A percentile compares a stretch with the other conserved stretches of the same genome.
Conservation (phyloP, 805 yeast species). For the Wickerhamiella australiensis region DNA sequence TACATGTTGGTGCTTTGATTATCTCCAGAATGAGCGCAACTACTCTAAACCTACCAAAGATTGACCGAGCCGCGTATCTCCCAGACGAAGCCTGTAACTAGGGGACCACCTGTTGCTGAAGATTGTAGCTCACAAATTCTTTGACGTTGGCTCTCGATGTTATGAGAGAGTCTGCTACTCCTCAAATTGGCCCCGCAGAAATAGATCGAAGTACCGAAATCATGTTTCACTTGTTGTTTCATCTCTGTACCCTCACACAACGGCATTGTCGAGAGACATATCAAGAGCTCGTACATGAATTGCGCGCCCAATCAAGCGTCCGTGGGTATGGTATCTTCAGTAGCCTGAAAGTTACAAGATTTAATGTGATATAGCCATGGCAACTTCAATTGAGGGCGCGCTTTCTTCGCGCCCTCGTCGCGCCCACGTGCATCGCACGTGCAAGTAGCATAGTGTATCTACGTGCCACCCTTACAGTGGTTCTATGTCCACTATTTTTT, state of each 20-base stretch:
- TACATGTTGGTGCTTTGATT: not conserved
- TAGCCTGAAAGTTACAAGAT: too few relatives aligned
- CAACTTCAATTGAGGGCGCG: not conserved
- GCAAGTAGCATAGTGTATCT: not conserved
- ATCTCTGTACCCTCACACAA: not conserved
- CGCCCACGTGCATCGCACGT: conserved; percentile 1
- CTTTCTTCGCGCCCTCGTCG: not conserved
- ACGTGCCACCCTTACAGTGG: too few relatives aligned
- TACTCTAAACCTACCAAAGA: not conserved
- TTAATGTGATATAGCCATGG: not conserved
- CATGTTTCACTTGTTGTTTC: not conserved
- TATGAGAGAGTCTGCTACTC: too few relatives aligned
- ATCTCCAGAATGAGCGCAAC: not conserved
- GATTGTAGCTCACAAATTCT: too few relatives aligned
- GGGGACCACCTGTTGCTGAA: not conserved
- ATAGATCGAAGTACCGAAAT: not conserved
- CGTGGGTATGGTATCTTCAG: too few relatives aligned
- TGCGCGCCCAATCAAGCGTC: too few relatives aligned
- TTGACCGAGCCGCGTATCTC: not conserved
- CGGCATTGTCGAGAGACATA: not conserved
- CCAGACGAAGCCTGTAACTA: not conserved
- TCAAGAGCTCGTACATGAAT: too few relatives aligned
- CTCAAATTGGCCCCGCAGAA: not conserved
- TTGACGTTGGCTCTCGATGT: too few relatives aligned
- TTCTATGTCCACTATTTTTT: too few relatives aligned